Evolutionary conservation across 345 rosid genomes (phyloP).

Genomic region (Boechera stricta): DNA sequence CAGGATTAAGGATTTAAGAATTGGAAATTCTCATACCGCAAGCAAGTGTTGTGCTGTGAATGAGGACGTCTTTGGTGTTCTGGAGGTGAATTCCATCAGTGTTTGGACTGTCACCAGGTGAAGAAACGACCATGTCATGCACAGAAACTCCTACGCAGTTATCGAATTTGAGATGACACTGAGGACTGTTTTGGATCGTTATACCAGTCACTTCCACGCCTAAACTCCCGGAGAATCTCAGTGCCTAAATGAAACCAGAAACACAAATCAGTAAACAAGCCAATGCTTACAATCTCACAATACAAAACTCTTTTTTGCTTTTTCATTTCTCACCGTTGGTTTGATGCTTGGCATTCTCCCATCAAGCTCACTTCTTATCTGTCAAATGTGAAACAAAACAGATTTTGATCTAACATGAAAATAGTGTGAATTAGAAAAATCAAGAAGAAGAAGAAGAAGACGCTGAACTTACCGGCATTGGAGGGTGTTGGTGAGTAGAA

Average conservation of each 20-base stretch:
- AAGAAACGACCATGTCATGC: slow-evolving; percentile 67
- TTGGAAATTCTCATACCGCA: slow-evolving; percentile 61
- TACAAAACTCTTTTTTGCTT: slow-evolving; percentile 3
- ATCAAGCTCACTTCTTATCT: slow-evolving; percentile 67
- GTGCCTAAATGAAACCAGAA: slow-evolving; percentile 61
- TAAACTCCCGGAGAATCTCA: slow-evolving; percentile 89
- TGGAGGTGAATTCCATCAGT: slow-evolving; percentile 97
- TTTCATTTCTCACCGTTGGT: slow-evolving; percentile 65
- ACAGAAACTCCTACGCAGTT: slow-evolving; percentile 80
- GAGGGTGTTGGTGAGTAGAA: slow-evolving; percentile 56
- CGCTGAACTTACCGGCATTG: slow-evolving; percentile 61
- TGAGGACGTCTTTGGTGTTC: slow-evolving; percentile 84
- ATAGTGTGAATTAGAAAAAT: slow-evolving; percentile 1
- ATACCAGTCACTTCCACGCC: slow-evolving; percentile 87
- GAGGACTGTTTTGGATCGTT: slow-evolving; percentile 94
- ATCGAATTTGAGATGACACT: slow-evolving; percentile 96
- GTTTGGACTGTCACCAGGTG: slow-evolving; percentile 97
- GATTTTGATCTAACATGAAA: slow-evolving; percentile 23
- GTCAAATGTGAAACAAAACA: slow-evolving; percentile 44
- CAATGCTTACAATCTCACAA: not conserved
- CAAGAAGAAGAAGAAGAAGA: not conserved
- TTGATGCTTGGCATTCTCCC: slow-evolving; percentile 82
- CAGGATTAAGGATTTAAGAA: not conserved
- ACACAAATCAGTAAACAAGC: slow-evolving; percentile 24
- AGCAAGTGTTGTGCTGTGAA: slow-evolving; percentile 71